A percentile compares a stretch with the other conserved stretches of the same genome.
phyloP scores from a whole-genome alignment of 306 rosid species.

The Medicago truncatula region MtrunA17r5.0-ANR NC_053043.1:11015501-11016000 shows the following conservation, averaged over 20 bases:
- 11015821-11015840: constrained; percentile 85
- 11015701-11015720: constrained; percentile 6
- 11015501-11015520: constrained; percentile 29
- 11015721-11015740: neutral
- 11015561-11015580: constrained; percentile 55
- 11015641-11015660: constrained; percentile 69
- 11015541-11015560: constrained; percentile 23
- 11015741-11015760: constrained; percentile 23
- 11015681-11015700: neutral
- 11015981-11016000: neutral
- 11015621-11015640: constrained; percentile 94
- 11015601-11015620: constrained; percentile 79
- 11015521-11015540: constrained; percentile 2
- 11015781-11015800: constrained; percentile 91
- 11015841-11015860: constrained; percentile 98
- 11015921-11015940: neutral
- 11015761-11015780: constrained; percentile 53
- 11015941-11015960: neutral
- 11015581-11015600: constrained; percentile 89
- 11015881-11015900: constrained; percentile 56
- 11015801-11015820: constrained; percentile 91
- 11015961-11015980: neutral
- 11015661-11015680: constrained; percentile 4
- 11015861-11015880: constrained; percentile 99
- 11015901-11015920: constrained; percentile 22